Evolutionary conservation across 164 flowering plant genomes (phyloP).

Genomic region (Taxillus chinensis): DNA sequence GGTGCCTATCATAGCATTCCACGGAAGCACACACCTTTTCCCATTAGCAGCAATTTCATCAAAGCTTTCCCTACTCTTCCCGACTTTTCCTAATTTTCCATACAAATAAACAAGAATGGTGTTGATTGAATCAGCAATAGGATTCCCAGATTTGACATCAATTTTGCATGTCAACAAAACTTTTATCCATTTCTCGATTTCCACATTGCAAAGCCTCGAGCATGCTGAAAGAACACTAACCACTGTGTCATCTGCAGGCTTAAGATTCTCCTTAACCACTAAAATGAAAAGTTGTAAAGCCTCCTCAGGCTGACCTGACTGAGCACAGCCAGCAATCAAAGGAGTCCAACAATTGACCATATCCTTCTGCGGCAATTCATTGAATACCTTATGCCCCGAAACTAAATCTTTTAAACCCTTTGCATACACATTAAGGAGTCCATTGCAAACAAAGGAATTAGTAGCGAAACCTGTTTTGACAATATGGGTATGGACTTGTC

Average conservation of each 20-base stretch:
- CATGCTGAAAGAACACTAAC: constrained; percentile 65
- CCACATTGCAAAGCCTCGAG: constrained; percentile 25
- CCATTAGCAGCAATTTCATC: constrained; percentile 11
- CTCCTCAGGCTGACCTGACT: constrained; percentile 25
- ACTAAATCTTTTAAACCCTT: constrained; percentile 32
- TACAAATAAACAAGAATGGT: constrained; percentile 39
- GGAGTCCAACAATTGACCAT: constrained; percentile 39
- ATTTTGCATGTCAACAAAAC: constrained; percentile 10
- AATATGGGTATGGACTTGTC: constrained; percentile 36
- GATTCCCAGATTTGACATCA: neutral
- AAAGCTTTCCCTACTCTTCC: constrained; percentile 37
- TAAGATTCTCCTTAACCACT: constrained; percentile 36
- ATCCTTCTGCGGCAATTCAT: constrained; percentile 44
- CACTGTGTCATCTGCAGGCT: constrained; percentile 48
- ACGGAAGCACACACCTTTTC: constrained; percentile 12
- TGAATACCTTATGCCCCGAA: constrained; percentile 39
- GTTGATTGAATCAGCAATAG: constrained; percentile 15
- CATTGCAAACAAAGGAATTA: constrained; percentile 41
- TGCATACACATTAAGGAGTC: constrained; percentile 34
- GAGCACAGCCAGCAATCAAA: constrained; percentile 52
- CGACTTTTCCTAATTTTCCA: constrained; percentile 44
- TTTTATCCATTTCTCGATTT: constrained; percentile 37
- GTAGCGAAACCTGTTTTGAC: constrained; percentile 31
- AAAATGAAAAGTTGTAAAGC: constrained; percentile 33
- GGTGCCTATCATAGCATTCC: constrained; percentile 30